phyloP scores from a whole-genome alignment of 2,329 filamentous ascomycete genomes.

The Arthrobotrys iridis region DNA sequence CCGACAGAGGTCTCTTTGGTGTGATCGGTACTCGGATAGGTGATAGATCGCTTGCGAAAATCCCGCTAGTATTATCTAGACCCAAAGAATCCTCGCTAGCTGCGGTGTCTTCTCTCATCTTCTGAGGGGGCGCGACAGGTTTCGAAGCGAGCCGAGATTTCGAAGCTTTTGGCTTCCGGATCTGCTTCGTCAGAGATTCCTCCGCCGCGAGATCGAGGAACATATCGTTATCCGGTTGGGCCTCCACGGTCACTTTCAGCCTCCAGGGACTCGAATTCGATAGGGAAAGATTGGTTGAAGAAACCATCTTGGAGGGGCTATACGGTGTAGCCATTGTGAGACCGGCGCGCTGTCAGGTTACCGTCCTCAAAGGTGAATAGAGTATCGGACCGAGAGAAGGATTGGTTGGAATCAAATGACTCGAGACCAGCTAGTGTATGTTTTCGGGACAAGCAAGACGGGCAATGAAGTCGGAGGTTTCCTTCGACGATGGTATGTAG shows the following conservation, averaged over 20 bases:
- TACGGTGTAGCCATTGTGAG: conserved; percentile 20
- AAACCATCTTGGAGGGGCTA: conserved; percentile 45
- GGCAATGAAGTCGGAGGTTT: neutral
- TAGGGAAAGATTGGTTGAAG: conserved; percentile 48
- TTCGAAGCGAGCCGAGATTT: conserved; percentile 10
- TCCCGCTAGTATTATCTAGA: conserved; percentile 47
- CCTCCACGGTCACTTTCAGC: conserved; percentile 47
- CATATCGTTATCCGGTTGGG: conserved; percentile 40
- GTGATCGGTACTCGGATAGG: neutral
- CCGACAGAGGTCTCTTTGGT: neutral
- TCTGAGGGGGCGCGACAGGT: neutral
- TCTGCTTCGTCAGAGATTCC: conserved; percentile 31
- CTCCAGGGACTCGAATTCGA: conserved; percentile 52
- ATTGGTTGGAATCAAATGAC: neutral
- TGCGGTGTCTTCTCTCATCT: conserved; percentile 10
- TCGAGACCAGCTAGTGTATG: neutral
- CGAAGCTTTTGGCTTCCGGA: conserved; percentile 14
- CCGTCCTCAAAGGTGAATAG: neutral
- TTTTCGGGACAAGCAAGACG: neutral
- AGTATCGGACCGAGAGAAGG: no score
- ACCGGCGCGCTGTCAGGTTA: neutral
- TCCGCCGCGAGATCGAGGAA: conserved; percentile 42
- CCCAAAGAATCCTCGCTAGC: conserved; percentile 45
- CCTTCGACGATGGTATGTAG: neutral
- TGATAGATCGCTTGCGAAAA: conserved; percentile 14